phyloP scores from a whole-genome alignment of 2,329 filamentous ascomycete species.

The Fusarium denticulatum region DNA sequence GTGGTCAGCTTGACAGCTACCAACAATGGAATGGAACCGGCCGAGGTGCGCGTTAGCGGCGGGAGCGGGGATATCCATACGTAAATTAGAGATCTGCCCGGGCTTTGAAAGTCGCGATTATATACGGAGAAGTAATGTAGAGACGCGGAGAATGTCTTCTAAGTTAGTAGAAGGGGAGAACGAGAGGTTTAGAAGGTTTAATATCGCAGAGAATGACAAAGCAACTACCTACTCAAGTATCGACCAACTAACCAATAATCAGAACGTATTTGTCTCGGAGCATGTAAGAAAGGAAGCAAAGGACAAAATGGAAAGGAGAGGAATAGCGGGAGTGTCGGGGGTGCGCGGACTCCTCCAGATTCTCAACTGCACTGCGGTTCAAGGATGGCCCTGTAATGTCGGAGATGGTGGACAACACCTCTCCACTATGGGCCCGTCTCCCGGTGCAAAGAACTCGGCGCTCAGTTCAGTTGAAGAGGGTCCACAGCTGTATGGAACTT shows the following conservation, averaged over 20 bases:
- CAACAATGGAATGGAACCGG: constrained; percentile 9
- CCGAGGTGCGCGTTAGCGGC: constrained; percentile 31
- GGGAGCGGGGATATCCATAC: constrained; percentile 26
- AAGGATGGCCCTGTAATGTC: constrained; percentile 27
- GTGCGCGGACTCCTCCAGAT: constrained; percentile 37
- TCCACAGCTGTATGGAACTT: constrained; percentile 22
- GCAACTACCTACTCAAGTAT: neutral
- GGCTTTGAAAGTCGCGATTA: neutral
- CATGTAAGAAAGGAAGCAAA: constrained; percentile 9
- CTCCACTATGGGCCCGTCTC: constrained; percentile 35
- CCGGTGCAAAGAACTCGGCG: constrained; percentile 23
- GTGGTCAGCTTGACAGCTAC: constrained; percentile 14
- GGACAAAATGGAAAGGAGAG: constrained; percentile 4
- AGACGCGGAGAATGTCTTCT: neutral
- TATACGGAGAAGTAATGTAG: neutral
- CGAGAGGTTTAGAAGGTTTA: neutral
- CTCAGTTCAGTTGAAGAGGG: constrained; percentile 21
- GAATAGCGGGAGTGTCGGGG: constrained; percentile 33
- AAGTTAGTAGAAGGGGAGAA: neutral
- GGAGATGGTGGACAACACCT: constrained; percentile 39
- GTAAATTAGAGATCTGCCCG: constrained; percentile 24
- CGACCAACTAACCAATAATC: neutral
- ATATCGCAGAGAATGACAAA: neutral
- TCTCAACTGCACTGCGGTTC: constrained; percentile 26
- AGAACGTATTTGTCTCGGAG: neutral